Evolutionary conservation across 176 grass and related monocot species (phyloP).

Genomic region (Puya raimondii): DNA sequence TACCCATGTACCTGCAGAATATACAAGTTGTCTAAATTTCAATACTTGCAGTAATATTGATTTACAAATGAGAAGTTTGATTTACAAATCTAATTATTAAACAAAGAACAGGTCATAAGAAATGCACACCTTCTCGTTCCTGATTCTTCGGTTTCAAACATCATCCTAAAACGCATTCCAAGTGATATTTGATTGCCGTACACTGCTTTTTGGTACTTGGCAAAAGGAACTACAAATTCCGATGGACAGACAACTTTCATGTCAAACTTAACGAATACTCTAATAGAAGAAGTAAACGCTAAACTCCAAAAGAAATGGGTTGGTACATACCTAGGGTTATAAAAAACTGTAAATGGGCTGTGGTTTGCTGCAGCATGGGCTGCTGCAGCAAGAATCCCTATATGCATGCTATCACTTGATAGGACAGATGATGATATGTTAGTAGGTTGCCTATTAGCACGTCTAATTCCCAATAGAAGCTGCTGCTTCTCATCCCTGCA

Average conservation of each 20-base stretch:
- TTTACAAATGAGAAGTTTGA: neutral
- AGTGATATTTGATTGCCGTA: conserved; percentile 87
- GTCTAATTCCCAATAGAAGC: conserved; percentile 80
- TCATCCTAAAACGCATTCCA: conserved; percentile 94
- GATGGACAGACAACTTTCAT: conserved; percentile 34
- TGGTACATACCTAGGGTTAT: conserved; percentile 73
- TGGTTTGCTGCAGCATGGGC: conserved; percentile 91
- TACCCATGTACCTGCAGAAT: conserved; percentile 92
- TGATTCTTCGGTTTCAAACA: conserved; percentile 93
- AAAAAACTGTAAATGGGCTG: conserved; percentile 97
- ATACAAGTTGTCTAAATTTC: neutral
- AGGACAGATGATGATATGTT: conserved; percentile 94
- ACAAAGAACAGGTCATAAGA: neutral
- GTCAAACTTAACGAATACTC: neutral
- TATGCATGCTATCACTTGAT: conserved; percentile 99
- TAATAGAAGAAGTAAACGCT: neutral
- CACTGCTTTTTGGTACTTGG: conserved; percentile 95
- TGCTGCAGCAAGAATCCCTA: conserved; percentile 96
- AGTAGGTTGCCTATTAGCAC: conserved; percentile 75
- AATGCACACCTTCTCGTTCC: conserved; percentile 69
- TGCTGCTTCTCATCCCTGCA: conserved; percentile 94
- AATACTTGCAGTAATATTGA: neutral
- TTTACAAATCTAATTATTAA: neutral
- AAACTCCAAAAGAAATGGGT: neutral
- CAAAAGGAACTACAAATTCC: conserved; percentile 97